phyloP scores from a whole-genome alignment of 2,329 filamentous ascomycete species.

The Fusarium tricinctum region DNA sequence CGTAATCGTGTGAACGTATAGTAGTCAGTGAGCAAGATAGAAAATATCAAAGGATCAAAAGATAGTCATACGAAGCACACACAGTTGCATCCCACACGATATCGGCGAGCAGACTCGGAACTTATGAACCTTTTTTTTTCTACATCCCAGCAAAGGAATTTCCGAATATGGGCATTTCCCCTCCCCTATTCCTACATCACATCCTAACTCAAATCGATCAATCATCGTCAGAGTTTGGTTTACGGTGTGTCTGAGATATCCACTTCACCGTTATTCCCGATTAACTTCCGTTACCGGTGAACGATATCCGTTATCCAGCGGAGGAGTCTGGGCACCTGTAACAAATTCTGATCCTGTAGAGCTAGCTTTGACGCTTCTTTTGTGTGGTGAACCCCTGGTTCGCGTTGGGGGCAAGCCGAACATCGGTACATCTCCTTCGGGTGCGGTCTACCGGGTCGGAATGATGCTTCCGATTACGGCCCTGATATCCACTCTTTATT shows the following conservation, averaged over 20 bases:
- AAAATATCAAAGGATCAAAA: neutral
- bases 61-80: neutral
- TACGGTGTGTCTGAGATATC: constrained; percentile 15
- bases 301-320: constrained; percentile 8
- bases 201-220: constrained; percentile 16
- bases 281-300: neutral
- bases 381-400: neutral
- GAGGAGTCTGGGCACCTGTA: neutral
- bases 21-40: neutral
- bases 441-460: constrained; percentile 25
- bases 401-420: neutral
- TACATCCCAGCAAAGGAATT: constrained; percentile 2
- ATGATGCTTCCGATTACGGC: constrained; percentile 35
- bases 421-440: constrained; percentile 2
- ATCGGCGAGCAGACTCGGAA: neutral
- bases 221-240: constrained; percentile 15
- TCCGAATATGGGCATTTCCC: constrained; percentile 9
- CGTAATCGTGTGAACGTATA: no score
- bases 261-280: constrained; percentile 18
- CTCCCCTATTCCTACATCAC: constrained; percentile 13
- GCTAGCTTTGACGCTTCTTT: neutral
- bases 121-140: constrained; percentile 15
- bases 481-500: constrained; percentile 35
- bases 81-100: neutral
- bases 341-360: neutral